Conservation (phyloP, 768 basidiomycete genomes). For the Mycena crocata region DNA sequence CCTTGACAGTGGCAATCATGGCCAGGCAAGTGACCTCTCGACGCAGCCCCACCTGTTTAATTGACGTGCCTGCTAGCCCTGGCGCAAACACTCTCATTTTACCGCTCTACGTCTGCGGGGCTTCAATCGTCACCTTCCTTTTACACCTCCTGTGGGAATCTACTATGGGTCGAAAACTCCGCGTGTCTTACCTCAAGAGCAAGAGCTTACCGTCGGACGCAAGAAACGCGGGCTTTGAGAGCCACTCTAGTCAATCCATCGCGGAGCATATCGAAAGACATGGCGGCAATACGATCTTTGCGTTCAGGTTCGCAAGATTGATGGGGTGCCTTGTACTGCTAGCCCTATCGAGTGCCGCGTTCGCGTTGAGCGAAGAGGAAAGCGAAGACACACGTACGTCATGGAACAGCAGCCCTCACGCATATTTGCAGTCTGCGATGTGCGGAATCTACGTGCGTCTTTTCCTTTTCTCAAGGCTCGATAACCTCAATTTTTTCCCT, state of each 20-base stretch:
- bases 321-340: conserved; percentile 37
- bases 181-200: conserved; percentile 7
- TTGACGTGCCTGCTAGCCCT: too few species aligned
- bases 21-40: too few species aligned
- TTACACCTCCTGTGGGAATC: conserved; percentile 11
- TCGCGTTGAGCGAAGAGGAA: conserved; percentile 5
- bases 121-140: not conserved
- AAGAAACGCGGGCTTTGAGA: not conserved
- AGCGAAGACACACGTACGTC: not conserved
- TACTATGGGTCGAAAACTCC: not conserved
- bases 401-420: not conserved
- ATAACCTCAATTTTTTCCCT: not conserved
- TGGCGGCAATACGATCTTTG: conserved; percentile 39
- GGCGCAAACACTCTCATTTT: conserved; percentile 14
- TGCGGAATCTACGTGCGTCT: conserved; percentile 25
- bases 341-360: conserved; percentile 30
- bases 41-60: too few species aligned
- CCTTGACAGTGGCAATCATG: too few species aligned
- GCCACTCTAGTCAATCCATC: conserved; percentile 2
- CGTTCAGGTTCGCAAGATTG: conserved; percentile 37
- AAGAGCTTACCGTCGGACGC: too few species aligned
- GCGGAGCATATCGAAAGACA: conserved; percentile 27
- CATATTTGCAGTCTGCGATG: not conserved
- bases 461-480: not conserved
- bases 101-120: conserved; percentile 2